Base-by-base conservation (phyloP, 2,329 filamentous ascomycete species). In the Penicillium digitatum region DNA sequence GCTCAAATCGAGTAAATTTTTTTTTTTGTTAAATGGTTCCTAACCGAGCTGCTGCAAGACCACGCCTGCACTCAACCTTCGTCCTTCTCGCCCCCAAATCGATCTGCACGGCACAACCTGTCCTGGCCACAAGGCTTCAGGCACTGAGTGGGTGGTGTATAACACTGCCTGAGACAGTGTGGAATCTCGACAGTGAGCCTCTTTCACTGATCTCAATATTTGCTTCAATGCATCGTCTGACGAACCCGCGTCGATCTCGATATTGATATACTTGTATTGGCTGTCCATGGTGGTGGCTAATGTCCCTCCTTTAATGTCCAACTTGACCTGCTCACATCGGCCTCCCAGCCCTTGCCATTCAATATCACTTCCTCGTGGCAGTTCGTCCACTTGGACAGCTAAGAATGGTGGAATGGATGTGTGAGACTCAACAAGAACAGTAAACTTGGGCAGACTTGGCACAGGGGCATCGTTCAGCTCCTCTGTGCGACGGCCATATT, bases 261-360 rank as follows among this genome's bases (percentile, higher is more conserved):
- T 62, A 44, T 59, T 66, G 16, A 61, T 65, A 47, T 72, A 72
- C 14, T 50, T 58, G 54, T 65, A 58, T 26, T 58, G 50, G 3
- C 60, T 62, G 37, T 68, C 61, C 5, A 66, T 61, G 26, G 58
- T 66, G 22, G 63, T 65, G 34, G 52, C 55, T 8, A 62, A 60
- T 16, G 58, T 60, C 38, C 59, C 62, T 20, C 55, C 60, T 54
- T 60, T 53, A 22, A 46, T 50, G 24, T 60, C 55, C 22, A 72
- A 39, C 11, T 55, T 61, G 48, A 72, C 45, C 20, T 64, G 60
- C 16, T 73, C 56, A 27, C 72, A 71, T 12, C 74, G 72, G 7
- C 88, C 71, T 0, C 89, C 88, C 3, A 83, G 68, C 54, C 87
- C 86, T 62, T 89, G 87, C 92, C 93, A 99, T 76, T 99, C 94